These are phyloP conservation scores for Turritis glabra DNA, from an alignment of 345 rosid species.

Conservation along the genomic window DNA sequence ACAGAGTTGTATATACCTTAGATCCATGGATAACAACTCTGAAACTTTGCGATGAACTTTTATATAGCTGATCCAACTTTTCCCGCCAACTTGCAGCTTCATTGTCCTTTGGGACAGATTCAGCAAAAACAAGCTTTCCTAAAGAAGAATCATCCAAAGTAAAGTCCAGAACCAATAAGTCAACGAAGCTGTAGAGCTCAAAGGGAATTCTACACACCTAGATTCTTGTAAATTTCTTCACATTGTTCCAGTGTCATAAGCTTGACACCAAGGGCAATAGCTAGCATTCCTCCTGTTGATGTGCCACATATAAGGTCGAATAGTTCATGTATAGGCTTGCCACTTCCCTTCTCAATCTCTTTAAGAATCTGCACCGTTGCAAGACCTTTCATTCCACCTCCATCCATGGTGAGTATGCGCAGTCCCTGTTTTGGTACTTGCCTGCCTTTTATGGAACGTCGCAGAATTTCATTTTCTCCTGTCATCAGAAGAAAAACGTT, in stretches of 20 bases:
- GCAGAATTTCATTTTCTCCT: slow-evolving; percentile 95
- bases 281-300: slow-evolving; percentile 99
- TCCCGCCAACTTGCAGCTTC: slow-evolving; percentile 99
- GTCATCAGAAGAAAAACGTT: slow-evolving; percentile 29
- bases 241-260: slow-evolving; percentile 83
- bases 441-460: slow-evolving; percentile 92
- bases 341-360: slow-evolving; percentile 95
- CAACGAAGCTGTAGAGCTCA: slow-evolving; percentile 5
- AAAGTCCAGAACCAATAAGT: slow-evolving; percentile 24
- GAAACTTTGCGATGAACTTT: slow-evolving; percentile 98
- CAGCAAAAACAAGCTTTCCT: slow-evolving; percentile 99
- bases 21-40: slow-evolving; percentile 99
- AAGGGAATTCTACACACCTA: slow-evolving; percentile 54
- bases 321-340: slow-evolving; percentile 93
- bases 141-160: slow-evolving; percentile 32
- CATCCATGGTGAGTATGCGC: slow-evolving; percentile 98
- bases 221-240: slow-evolving; percentile 97
- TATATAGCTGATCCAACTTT: slow-evolving; percentile 92
- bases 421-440: slow-evolving; percentile 87
- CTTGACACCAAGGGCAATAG: slow-evolving; percentile 94
- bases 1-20: slow-evolving; percentile 56
- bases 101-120: slow-evolving; percentile 89
- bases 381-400: slow-evolving; percentile 99
- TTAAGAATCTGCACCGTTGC: slow-evolving; percentile 97
- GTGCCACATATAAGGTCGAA: slow-evolving; percentile 98